phyloP scores from a whole-genome alignment of 441 rosid genomes.

The Aleurites moluccanus region DNA sequence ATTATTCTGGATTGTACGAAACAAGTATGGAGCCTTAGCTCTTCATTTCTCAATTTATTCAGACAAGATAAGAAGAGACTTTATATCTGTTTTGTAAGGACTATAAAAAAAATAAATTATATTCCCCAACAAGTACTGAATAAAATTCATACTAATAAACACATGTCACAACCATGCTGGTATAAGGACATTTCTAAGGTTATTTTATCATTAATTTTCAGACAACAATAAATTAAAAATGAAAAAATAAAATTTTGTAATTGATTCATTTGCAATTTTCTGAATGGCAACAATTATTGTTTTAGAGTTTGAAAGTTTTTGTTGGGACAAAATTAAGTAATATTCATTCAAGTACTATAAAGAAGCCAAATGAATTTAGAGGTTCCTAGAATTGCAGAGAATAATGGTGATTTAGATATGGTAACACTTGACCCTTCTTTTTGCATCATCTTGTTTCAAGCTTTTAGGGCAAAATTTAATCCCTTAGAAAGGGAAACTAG shows the following conservation, averaged over 20 bases:
- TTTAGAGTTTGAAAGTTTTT: not conserved
- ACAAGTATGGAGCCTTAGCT: not conserved
- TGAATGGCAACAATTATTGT: not conserved
- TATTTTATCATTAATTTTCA: no score
- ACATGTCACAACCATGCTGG: not conserved
- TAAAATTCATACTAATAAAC: not conserved
- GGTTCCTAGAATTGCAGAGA: not conserved
- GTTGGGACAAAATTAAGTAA: not conserved
- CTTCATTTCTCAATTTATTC: not conserved
- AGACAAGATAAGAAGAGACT: constrained; percentile 13
- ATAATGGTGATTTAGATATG: no score
- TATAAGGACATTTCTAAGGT: not conserved
- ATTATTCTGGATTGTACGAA: not conserved
- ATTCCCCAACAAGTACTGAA: not conserved
- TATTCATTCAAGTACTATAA: not conserved
- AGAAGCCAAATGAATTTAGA: not conserved
- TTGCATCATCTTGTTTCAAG: constrained; percentile 4
- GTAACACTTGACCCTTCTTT: not conserved
- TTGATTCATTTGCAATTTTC: not conserved
- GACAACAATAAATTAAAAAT: no score
- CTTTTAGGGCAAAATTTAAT: not conserved
- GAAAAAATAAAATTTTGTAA: not conserved
- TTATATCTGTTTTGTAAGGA: not conserved
- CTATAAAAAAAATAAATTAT: not conserved
- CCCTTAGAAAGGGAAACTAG: not conserved